Conservation (phyloP, 1,139 yeast genomes). For the Protomyces inundatus region DNA sequence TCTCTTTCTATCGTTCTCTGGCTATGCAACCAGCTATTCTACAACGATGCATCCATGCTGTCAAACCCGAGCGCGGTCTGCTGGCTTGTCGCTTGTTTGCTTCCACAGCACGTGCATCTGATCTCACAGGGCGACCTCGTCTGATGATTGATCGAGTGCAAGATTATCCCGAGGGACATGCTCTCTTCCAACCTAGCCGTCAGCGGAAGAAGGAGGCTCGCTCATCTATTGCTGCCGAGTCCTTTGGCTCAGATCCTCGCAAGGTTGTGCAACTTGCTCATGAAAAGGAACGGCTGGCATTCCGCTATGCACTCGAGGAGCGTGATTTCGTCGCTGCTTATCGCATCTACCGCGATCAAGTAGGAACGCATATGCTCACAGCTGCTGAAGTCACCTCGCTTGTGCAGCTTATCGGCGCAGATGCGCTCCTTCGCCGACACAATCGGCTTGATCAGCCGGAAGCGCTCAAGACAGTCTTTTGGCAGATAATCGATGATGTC, state of each 20-base stretch:
- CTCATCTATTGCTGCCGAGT: too few relatives aligned
- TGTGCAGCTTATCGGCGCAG: slow-evolving; percentile 18
- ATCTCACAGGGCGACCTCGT: too few relatives aligned
- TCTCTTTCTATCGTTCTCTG: too few relatives aligned
- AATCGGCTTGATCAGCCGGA: slow-evolving; percentile 16
- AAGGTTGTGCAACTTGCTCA: slow-evolving; percentile 8
- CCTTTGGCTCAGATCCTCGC: neutral
- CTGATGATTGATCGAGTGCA: too few relatives aligned
- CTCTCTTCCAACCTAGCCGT: too few relatives aligned
- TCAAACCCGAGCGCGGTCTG: too few relatives aligned
- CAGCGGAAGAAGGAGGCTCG: too few relatives aligned
- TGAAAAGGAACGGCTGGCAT: slow-evolving; percentile 18
- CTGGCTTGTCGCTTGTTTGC: too few relatives aligned
- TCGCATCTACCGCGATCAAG: slow-evolving; percentile 10
- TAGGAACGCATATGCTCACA: slow-evolving; percentile 1
- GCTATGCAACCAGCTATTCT: too few relatives aligned
- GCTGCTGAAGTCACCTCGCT: slow-evolving; percentile 22
- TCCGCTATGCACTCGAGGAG: slow-evolving; percentile 2
- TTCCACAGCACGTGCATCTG: too few relatives aligned
- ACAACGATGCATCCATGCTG: too few relatives aligned
- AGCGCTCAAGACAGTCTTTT: slow-evolving; percentile 11
- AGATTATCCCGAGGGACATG: too few relatives aligned
- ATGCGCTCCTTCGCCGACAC: slow-evolving; percentile 15
- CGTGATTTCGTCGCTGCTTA: slow-evolving; percentile 14
- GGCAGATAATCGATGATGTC: slow-evolving; percentile 19